Evolutionary conservation across 345 rosid species (phyloP), one percentile per base, ranked within the genome.

Genomic region (Erodium maritimum): DNA sequence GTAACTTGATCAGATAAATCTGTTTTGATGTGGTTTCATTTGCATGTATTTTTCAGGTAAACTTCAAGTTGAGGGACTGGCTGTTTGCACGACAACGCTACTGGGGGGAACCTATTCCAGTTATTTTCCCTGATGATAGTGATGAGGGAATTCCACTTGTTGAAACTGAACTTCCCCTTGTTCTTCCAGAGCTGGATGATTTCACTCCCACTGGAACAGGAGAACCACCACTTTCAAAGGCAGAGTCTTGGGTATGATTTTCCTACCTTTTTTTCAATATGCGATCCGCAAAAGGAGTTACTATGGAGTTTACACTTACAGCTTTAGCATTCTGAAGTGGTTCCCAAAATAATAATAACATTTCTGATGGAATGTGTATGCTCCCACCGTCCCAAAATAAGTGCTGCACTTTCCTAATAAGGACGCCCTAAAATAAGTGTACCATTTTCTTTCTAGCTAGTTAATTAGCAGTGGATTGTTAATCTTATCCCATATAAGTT

Each of bases 81-180:
- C 90, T 91, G 67, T 91, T 91, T 81, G 96, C 98, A 62, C 69
- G 96, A 66, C 98, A 91, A 64, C 96, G 98, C 9, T 91, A 91
- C 67, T 91, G 98, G 98, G 98, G 97, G 9, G 98, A 91, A 72
- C 98, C 98, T 65, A 88, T 91, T 51, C 98, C 98, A 0, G 79
- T 91, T 58, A 60, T 88, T 57, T 86, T 86, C 71, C 61, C 77
- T 68, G 85, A 88, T 62, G 93, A 77, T 46, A 75, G 74, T 23
- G 72, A 78, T 61, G 98, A 86, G 77, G 74, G 75, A 22, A 57
- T 81, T 73, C 90, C 96, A 5, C 75, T 88, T 61, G 71, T 46
- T 55, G 97, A 91, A 74, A 61, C 77, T 58, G 95, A 87, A 59
- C 67, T 91, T 67, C 97, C 97, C 58, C 95, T 91, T 58, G 74